These are phyloP conservation scores for Lachnellula suecica DNA, from an alignment of 2,329 filamentous ascomycete genomes.

Conservation along the genomic window DNA sequence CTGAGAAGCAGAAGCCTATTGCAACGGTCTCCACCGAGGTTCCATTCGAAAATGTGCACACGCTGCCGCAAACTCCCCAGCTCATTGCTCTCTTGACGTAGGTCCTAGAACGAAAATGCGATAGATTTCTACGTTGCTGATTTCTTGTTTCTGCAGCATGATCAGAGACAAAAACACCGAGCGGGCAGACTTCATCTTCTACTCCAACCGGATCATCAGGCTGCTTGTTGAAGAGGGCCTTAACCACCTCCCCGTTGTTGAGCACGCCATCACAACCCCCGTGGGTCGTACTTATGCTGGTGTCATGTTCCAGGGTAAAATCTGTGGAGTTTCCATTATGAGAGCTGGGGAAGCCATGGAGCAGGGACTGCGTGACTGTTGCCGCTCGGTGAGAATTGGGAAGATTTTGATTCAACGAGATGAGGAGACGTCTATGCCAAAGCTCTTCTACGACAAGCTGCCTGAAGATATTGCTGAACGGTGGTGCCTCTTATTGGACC, in stretches of 20 bases:
- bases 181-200: conserved; percentile 97
- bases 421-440: conserved; percentile 89
- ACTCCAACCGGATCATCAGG: conserved; percentile 97
- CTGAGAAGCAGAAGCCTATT: conserved; percentile 74
- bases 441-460: conserved; percentile 96
- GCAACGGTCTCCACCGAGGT: conserved; percentile 87
- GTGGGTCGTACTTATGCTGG: conserved; percentile 86
- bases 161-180: conserved; percentile 89
- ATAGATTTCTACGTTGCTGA: conserved; percentile 5
- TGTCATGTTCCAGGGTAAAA: conserved; percentile 95
- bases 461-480: conserved; percentile 88
- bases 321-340: conserved; percentile 98
- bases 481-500: conserved; percentile 92
- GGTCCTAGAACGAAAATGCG: conserved; percentile 40
- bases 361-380: conserved; percentile 93
- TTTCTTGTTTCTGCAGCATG: conserved; percentile 59
- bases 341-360: conserved; percentile 98
- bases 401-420: conserved; percentile 98
- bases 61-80: conserved; percentile 90
- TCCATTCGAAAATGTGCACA: conserved; percentile 81
- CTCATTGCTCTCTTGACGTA: conserved; percentile 97
- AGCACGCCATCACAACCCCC: conserved; percentile 86
- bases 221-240: conserved; percentile 94
- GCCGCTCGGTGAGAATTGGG: conserved; percentile 93
- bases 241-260: conserved; percentile 91